Evolutionary conservation across 176 grass and related monocot genomes (phyloP).

Genomic region (Stipa capillata): DNA sequence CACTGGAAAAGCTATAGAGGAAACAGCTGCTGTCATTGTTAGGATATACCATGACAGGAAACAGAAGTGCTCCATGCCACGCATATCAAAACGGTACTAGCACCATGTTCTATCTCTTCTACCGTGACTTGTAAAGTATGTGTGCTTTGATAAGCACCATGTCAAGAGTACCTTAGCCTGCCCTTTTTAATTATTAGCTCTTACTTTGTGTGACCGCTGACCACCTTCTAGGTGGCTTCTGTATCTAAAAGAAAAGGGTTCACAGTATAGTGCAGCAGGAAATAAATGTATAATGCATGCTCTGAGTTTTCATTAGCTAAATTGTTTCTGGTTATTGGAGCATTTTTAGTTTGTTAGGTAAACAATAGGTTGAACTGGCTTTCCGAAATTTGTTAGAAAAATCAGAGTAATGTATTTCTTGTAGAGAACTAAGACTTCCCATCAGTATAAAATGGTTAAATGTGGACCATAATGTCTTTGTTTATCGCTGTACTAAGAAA

Average conservation of each 20-base stretch:
- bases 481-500: not conserved
- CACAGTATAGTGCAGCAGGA: not conserved
- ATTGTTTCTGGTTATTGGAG: not conserved
- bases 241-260: constrained; percentile 25
- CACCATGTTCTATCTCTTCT: constrained; percentile 28
- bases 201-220: constrained; percentile 8
- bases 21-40: constrained; percentile 87
- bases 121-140: constrained; percentile 22
- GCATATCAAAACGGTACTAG: constrained; percentile 93
- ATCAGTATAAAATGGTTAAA: not conserved
- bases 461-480: not conserved
- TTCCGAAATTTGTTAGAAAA: constrained; percentile 1
- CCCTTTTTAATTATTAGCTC: not conserved
- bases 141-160: not conserved
- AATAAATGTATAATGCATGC: constrained; percentile 6
- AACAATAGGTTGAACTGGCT: not conserved
- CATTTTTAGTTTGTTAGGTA: not conserved
- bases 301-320: not conserved
- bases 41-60: constrained; percentile 85
- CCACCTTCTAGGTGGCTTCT: constrained; percentile 27
- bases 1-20: constrained; percentile 96
- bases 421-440: not conserved
- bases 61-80: constrained; percentile 77
- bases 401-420: not conserved
- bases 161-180: not conserved